Evolutionary conservation across 495 filamentous ascomycete species (phyloP).

Genomic region (Penicillium turbatum): DNA sequence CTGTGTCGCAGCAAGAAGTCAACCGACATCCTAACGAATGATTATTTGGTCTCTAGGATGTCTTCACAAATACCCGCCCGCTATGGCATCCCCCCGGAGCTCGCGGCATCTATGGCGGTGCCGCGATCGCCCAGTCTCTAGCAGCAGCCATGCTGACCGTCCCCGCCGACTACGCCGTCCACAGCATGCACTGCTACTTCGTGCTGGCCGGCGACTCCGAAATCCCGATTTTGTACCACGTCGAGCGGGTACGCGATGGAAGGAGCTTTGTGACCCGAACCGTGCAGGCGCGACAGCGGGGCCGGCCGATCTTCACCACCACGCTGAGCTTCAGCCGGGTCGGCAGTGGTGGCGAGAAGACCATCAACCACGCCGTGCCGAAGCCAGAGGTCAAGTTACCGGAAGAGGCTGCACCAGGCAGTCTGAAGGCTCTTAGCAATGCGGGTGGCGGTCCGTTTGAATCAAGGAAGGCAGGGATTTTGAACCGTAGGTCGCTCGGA

Average conservation of each 20-base stretch:
- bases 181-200: conserved; percentile 99
- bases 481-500: conserved; percentile 36
- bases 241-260: conserved; percentile 89
- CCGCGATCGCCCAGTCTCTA: conserved; percentile 88
- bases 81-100: conserved; percentile 89
- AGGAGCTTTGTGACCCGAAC: conserved; percentile 88
- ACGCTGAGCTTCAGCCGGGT: conserved; percentile 83
- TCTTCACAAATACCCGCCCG: conserved; percentile 89
- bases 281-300: conserved; percentile 86
- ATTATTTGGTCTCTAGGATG: conserved; percentile 48
- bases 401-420: conserved; percentile 18
- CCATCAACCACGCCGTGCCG: conserved; percentile 43
- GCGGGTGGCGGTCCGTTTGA: conserved; percentile 41
- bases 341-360: conserved; percentile 58
- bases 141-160: conserved; percentile 85
- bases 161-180: conserved; percentile 69
- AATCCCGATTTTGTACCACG: conserved; percentile 86
- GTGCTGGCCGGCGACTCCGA: conserved; percentile 81
- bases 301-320: conserved; percentile 89
- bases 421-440: conserved; percentile 23
- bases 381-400: conserved; percentile 33
- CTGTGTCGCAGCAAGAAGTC: not conserved
- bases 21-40: conserved; percentile 2
- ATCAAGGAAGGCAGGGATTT: conserved; percentile 36
- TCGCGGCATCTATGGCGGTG: conserved; percentile 88